These are phyloP conservation scores for Dentiscutata heterogama DNA, from an alignment of 371 early-diverging fungal genomes.

Conservation along the genomic window DNA sequence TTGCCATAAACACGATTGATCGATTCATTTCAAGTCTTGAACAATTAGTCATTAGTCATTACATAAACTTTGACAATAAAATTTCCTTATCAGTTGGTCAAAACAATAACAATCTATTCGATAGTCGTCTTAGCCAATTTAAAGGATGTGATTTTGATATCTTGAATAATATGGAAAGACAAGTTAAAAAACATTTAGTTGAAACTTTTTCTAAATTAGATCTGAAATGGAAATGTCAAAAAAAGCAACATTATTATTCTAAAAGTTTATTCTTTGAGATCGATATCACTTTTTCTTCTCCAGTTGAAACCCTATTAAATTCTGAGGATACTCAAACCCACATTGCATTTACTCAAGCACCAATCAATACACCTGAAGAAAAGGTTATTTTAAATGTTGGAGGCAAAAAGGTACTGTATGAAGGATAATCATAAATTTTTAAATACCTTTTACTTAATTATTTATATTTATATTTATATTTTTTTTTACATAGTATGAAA, in stretches of 20 bases:
- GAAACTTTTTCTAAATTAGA: background rate
- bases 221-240: background rate
- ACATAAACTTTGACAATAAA: background rate
- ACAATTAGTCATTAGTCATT: background rate
- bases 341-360: no score
- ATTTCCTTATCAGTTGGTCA: background rate
- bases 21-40: background rate
- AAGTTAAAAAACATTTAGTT: background rate
- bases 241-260: no score
- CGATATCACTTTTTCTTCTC: no score
- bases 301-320: no score
- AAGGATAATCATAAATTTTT: no score
- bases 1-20: background rate
- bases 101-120: background rate
- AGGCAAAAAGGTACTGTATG: no score
- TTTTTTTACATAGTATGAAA: constrained; percentile 35
- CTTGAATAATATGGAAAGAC: background rate
- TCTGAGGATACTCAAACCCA: no score
- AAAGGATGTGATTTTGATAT: background rate
- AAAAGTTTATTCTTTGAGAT: no score
- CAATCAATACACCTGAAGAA: no score
- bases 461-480: no score
- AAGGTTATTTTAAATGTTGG: no score
- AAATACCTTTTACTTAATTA: no score
- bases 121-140: background rate